Base-by-base conservation (phyloP, 2,329 filamentous ascomycete species). In the Stromatinia cepivora region DNA sequence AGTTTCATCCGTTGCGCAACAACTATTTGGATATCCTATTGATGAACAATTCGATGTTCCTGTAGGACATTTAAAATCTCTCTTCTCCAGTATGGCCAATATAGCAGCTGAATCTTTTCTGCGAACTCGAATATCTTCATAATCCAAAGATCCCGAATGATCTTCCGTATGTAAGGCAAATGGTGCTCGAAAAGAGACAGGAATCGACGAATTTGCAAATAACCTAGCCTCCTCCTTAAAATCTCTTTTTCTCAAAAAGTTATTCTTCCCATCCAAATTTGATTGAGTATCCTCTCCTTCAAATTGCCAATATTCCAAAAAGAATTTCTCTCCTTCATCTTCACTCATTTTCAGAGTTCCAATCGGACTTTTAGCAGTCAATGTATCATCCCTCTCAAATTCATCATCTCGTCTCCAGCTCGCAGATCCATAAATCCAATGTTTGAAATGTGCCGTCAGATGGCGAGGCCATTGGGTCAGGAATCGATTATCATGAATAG, bases 301-400 rank as follows among this genome's bases (percentile, higher is more conserved):
- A 67, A 76, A 76, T 81, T 75, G 74, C 78, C 78, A 89, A 78
- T 92, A 90, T 57, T 91, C 85, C 69, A 89, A 81, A 73, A 89
- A 87, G 77, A 94, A 90, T 83, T 92, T 95, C 77, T 92, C 90
- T 70, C 86, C 86, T 63, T 87, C 85, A 76, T 93, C 88, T 7
- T 83, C 83, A 59, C 87, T 84, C 86, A 94, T 92, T 77, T 93
- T 93, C 77, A 86, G 87, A 67, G 94, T 83, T 0, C 87, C 91
- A 1, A 86, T 84, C 0, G 90, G 90, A 53, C 74, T 79, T 39
- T 67, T 68, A 39, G 73, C 76, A 80, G 78, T 74, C 72, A 71
- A 56, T 73, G 78, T 66, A 83, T 76, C 71, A 75, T 79, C 72
- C 80, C 79, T 71, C 78, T 79, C 53, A 80, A 66, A 78, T 66